These are phyloP conservation scores for Plasmodium vivax DNA, from an alignment of 169 alveolate genomes.

Conservation along the genomic window DNA sequence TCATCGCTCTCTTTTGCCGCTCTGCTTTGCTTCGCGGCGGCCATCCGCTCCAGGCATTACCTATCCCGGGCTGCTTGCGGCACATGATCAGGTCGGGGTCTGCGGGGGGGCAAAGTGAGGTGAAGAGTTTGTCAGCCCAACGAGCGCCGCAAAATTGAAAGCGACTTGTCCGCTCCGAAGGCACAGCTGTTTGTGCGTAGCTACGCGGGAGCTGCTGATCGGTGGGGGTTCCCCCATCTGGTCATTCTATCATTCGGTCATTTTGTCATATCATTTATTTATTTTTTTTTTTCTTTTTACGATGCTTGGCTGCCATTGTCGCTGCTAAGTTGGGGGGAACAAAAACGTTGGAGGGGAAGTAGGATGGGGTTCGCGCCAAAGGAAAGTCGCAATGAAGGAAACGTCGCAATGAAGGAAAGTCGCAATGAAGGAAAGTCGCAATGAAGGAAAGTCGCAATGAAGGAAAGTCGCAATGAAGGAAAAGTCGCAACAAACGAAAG, in stretches of 20 bases:
- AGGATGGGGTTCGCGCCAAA: neutral
- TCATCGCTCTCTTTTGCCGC: neutral
- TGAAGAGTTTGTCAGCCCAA: neutral
- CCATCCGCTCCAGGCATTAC: slow-evolving; percentile 65
- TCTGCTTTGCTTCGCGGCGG: neutral
- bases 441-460: no score
- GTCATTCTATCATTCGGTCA: neutral
- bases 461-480: no score
- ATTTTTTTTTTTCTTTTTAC: neutral
- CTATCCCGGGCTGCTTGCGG: slow-evolving; percentile 98
- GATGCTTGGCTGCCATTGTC: slow-evolving; percentile 2
- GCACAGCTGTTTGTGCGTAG: neutral
- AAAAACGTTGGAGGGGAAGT: neutral
- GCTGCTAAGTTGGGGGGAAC: neutral
- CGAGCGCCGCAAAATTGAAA: neutral
- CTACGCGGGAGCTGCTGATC: neutral
- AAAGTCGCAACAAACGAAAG: neutral
- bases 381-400: neutral
- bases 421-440: no score
- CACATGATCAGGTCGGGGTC: slow-evolving; percentile 98
- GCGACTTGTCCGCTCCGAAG: neutral
- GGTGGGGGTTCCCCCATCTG: neutral
- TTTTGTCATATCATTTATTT: neutral
- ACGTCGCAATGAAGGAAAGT: no score
- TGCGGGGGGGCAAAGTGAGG: neutral